These are phyloP conservation scores for Hypoxylon trugodes DNA, from an alignment of 495 filamentous ascomycete species.

Conservation along the genomic window DNA sequence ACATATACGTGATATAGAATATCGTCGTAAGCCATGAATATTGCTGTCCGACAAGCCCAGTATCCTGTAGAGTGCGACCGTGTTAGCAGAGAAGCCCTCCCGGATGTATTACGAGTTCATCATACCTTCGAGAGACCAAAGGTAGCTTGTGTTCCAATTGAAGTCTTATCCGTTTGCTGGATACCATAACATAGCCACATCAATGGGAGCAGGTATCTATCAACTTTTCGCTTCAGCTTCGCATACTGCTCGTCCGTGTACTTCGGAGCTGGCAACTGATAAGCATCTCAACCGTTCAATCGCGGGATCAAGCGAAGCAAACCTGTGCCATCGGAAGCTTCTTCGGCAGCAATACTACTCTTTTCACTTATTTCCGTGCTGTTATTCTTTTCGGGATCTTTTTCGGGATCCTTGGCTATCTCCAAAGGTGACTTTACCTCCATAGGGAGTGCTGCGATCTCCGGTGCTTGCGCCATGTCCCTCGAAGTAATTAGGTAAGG, in stretches of 20 bases:
- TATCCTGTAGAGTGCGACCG: slow-evolving; percentile 28
- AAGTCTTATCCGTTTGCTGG: slow-evolving; percentile 47
- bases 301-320: background rate
- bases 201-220: slow-evolving; percentile 42
- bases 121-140: slow-evolving; percentile 37
- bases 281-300: background rate
- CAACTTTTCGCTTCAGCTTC: slow-evolving; percentile 41
- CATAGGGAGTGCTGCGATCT: slow-evolving; percentile 20
- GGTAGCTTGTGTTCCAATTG: slow-evolving; percentile 44
- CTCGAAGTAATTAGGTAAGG: background rate
- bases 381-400: slow-evolving; percentile 27
- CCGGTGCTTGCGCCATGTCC: slow-evolving; percentile 18
- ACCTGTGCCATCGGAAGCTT: slow-evolving; percentile 31
- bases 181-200: slow-evolving; percentile 50
- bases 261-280: slow-evolving; percentile 15
- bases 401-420: slow-evolving; percentile 4
- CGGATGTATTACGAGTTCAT: background rate
- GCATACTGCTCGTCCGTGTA: slow-evolving; percentile 45
- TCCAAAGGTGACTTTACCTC: slow-evolving; percentile 12
- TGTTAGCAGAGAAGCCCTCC: background rate
- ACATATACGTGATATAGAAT: slow-evolving; percentile 47
- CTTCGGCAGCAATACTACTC: slow-evolving; percentile 24
- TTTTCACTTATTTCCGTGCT: slow-evolving; percentile 31
- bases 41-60: slow-evolving; percentile 44
- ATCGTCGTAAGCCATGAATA: slow-evolving; percentile 47